Evolutionary conservation across 1,139 yeast genomes (phyloP).

Genomic region (Pichia sp.): DNA sequence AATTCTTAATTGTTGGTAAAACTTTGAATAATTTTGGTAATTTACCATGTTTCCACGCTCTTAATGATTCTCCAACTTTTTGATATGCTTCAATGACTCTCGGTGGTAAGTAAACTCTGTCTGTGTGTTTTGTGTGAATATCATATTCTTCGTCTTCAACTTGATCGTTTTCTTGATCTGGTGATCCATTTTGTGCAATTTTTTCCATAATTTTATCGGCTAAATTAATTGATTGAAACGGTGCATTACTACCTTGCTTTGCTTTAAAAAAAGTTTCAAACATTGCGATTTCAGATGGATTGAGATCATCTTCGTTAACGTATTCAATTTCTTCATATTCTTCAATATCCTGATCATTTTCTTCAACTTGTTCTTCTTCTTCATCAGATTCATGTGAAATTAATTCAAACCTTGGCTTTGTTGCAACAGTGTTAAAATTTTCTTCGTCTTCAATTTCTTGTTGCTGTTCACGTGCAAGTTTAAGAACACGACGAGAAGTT

Average conservation of each 20-base stretch:
- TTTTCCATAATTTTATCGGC: constrained; percentile 92
- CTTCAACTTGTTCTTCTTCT: constrained; percentile 25
- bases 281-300: constrained; percentile 53
- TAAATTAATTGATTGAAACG: constrained; percentile 51
- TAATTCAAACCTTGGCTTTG: constrained; percentile 29
- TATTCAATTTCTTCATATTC: constrained; percentile 23
- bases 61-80: constrained; percentile 79
- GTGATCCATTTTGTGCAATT: constrained; percentile 55
- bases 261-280: constrained; percentile 58
- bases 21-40: constrained; percentile 92
- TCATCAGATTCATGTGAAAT: constrained; percentile 22
- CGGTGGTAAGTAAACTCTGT: constrained; percentile 79
- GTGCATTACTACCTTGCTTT: constrained; percentile 22
- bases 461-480: constrained; percentile 87
- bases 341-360: constrained; percentile 24
- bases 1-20: constrained; percentile 82
- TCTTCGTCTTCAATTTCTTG: constrained; percentile 75
- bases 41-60: constrained; percentile 94
- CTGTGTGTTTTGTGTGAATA: constrained; percentile 29
- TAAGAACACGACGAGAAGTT: constrained; percentile 77
- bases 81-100: constrained; percentile 93
- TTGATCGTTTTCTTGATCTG: constrained; percentile 2
- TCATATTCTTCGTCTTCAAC: constrained; percentile 9
- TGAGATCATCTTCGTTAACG: constrained; percentile 40
- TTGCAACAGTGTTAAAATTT: constrained; percentile 27